Evolutionary conservation across 1,284 basidiomycete species (phyloP).

Genomic region (Heterobasidion irregulare): DNA sequence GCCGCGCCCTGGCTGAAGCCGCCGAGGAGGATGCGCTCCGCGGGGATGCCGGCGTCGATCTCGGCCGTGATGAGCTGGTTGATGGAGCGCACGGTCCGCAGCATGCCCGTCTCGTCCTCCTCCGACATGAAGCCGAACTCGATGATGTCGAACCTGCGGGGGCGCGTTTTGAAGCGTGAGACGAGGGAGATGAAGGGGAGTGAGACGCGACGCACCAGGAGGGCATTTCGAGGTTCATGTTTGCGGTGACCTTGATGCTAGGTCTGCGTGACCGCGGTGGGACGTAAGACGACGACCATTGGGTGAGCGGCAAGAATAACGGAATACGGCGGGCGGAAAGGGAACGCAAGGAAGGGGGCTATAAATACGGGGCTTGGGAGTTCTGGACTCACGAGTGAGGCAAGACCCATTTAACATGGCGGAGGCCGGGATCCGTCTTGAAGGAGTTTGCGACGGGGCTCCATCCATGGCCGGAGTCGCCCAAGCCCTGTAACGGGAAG

Average conservation of each 20-base stretch:
- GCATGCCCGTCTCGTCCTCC: constrained; percentile 74
- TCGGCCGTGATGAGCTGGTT: constrained; percentile 70
- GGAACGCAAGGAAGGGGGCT: background rate
- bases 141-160: constrained; percentile 70
- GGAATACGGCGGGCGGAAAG: background rate
- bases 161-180: no score
- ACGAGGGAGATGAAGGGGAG: no score
- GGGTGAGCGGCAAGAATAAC: background rate
- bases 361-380: background rate
- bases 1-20: constrained; percentile 87
- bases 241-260: constrained; percentile 53
- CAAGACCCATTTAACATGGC: constrained; percentile 79
- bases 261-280: constrained; percentile 29
- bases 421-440: constrained; percentile 37
- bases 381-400: constrained; percentile 56
- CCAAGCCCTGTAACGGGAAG: constrained; percentile 46
- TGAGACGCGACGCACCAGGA: constrained; percentile 43
- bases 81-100: constrained; percentile 52
- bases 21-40: constrained; percentile 67
- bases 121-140: constrained; percentile 52
- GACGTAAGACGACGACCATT: no score
- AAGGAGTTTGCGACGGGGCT: constrained; percentile 68
- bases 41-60: constrained; percentile 60
- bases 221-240: constrained; percentile 61
- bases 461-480: constrained; percentile 73